phyloP scores from a whole-genome alignment of 2,329 filamentous ascomycete genomes.

The Colletotrichum sp. region DNA sequence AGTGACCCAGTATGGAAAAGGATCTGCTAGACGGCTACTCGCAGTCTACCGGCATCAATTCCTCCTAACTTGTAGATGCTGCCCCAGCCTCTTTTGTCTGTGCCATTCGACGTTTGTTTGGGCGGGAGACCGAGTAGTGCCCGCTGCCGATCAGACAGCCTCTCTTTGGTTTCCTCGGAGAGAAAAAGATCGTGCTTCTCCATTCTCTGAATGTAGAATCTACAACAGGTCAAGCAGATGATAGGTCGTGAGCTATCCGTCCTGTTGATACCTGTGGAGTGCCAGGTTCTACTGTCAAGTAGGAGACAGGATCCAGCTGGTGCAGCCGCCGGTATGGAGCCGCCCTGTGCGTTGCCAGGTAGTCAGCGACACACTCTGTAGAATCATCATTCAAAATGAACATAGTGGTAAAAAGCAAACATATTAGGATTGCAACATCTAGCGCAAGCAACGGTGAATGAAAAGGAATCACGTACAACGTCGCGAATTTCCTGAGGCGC shows the following conservation, averaged over 20 bases:
- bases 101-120: background rate
- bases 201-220: background rate
- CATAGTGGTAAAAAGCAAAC: background rate
- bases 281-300: background rate
- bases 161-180: background rate
- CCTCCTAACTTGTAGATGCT: background rate
- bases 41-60: background rate
- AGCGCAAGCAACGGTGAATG: background rate
- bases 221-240: background rate
- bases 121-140: background rate
- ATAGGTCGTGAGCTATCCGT: background rate
- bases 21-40: background rate
- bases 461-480: background rate
- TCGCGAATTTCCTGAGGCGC: background rate
- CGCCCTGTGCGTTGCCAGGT: background rate
- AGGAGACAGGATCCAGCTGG: background rate
- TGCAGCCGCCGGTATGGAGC: background rate
- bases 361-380: background rate
- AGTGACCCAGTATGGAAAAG: background rate
- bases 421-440: background rate
- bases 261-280: constrained; percentile 2
- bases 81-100: background rate
- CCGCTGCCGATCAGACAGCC: background rate
- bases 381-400: background rate
- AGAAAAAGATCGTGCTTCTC: background rate